Conservation (phyloP, 129 eudicot species). For the Daucus carota region DNA sequence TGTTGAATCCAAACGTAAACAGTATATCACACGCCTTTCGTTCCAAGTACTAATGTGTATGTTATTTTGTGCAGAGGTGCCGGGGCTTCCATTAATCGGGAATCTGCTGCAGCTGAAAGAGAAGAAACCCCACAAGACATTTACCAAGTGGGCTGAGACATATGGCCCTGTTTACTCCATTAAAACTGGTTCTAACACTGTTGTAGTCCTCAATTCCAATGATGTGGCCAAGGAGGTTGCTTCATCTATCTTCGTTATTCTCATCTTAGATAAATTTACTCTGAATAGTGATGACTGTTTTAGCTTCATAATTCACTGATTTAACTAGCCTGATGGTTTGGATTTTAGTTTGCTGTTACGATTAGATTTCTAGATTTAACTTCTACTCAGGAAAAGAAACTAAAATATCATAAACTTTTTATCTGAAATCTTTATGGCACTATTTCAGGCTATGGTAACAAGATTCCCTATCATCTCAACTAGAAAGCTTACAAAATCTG, state of each 20-base stretch:
- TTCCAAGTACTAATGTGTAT: not conserved
- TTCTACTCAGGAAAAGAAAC: not conserved
- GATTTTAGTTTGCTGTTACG: not conserved
- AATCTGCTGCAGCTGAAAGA: constrained; percentile 40
- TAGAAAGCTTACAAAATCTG: constrained; percentile 18
- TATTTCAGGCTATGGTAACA: constrained; percentile 17
- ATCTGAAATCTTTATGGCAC: not conserved
- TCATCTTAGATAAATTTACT: not conserved
- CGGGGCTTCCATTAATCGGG: constrained; percentile 36
- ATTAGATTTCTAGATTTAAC: not conserved
- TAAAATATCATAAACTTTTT: not conserved
- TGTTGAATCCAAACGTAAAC: not conserved
- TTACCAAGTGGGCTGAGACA: constrained; percentile 62
- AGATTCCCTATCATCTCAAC: constrained; percentile 17
- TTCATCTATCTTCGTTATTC: not conserved
- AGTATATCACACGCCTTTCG: not conserved
- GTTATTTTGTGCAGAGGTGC: constrained; percentile 24
- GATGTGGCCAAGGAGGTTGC: constrained; percentile 31
- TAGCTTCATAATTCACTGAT: not conserved
- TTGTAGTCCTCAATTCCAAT: constrained; percentile 57
- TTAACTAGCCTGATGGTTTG: not conserved
- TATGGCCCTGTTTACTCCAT: constrained; percentile 86
- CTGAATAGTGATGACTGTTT: not conserved
- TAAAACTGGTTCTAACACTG: constrained; percentile 38
- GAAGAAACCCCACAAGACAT: constrained; percentile 62